phyloP scores from a whole-genome alignment of 257 asterid species.

The Solanum sitiens region DNA sequence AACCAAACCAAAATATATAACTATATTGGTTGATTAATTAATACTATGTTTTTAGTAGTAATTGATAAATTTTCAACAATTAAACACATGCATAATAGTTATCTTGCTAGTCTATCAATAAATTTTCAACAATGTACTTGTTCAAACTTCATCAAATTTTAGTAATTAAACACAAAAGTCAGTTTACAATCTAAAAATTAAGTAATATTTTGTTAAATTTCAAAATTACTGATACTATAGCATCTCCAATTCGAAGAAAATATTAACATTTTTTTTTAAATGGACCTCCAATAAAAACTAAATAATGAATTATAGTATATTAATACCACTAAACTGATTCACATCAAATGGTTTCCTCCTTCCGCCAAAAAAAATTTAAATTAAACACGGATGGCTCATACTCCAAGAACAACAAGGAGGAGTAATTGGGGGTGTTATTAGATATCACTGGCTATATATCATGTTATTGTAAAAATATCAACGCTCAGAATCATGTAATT shows the following conservation, averaged over 20 bases:
- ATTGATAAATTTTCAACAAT: background rate
- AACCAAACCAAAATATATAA: background rate
- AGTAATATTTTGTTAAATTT: background rate
- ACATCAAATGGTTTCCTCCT: background rate
- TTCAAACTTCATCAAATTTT: background rate
- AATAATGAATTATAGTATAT: background rate
- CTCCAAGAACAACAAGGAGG: background rate
- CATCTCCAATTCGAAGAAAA: background rate
- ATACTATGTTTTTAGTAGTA: background rate
- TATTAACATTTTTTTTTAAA: background rate
- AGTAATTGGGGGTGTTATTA: background rate
- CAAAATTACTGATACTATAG: background rate
- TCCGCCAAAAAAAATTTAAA: background rate
- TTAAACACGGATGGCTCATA: background rate
- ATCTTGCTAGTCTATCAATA: background rate
- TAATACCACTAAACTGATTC: background rate
- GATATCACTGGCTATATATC: background rate
- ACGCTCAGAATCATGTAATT: background rate
- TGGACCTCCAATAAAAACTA: background rate
- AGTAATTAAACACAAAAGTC: background rate
- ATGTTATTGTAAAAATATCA: background rate
- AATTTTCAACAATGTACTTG: background rate
- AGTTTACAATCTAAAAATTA: background rate
- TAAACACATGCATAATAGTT: background rate
- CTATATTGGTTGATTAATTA: background rate